These are phyloP conservation scores for Anacardium occidentale DNA, from an alignment of 345 rosid genomes.

Conservation along the genomic window DNA sequence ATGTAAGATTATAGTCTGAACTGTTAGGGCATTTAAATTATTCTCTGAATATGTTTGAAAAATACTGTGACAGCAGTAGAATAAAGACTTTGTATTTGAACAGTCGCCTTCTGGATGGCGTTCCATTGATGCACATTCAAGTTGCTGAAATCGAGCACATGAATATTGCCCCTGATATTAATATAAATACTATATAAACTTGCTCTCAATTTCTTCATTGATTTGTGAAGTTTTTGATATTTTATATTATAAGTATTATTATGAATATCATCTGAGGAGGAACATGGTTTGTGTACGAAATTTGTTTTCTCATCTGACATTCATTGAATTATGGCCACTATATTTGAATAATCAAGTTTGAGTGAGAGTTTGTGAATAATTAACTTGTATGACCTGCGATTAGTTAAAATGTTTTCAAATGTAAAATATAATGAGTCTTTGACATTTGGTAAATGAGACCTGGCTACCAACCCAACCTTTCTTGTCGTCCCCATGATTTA, in stretches of 20 bases:
- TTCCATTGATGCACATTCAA: not conserved
- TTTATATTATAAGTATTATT: too few relatives aligned
- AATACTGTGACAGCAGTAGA: too few relatives aligned
- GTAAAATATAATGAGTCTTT: not conserved
- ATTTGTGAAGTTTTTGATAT: too few relatives aligned
- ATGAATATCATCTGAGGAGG: too few relatives aligned
- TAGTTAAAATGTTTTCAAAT: not conserved
- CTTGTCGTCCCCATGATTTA: not conserved
- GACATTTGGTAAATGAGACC: not conserved
- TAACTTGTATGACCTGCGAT: not conserved
- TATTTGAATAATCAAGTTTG: not conserved
- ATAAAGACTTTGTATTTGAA: too few relatives aligned
- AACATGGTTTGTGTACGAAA: too few relatives aligned
- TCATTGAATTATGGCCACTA: not conserved
- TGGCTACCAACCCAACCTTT: not conserved
- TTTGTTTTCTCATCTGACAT: not conserved
- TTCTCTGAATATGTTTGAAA: too few relatives aligned
- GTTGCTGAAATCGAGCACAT: not conserved
- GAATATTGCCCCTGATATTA: not conserved
- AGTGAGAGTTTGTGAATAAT: conserved; percentile 16
- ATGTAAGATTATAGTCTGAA: too few relatives aligned
- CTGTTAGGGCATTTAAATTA: too few relatives aligned
- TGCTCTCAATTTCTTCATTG: not conserved
- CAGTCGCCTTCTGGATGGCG: too few relatives aligned
- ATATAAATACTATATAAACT: not conserved